Conservation (phyloP, 345 rosid genomes). For the Abelmoschus esculentus region DNA sequence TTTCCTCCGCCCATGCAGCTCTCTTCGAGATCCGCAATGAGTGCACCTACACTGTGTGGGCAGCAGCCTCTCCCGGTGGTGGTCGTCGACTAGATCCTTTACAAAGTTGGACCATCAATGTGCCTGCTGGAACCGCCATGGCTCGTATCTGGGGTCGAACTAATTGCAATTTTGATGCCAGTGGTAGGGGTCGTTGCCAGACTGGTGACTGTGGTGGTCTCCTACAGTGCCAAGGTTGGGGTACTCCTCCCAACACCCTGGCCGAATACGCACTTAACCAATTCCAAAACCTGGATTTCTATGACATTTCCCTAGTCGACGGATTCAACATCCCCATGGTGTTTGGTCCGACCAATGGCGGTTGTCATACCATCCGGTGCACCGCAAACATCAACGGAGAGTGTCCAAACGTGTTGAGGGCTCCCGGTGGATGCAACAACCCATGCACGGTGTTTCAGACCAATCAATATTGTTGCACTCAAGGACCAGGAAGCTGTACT, state of each 20-base stretch:
- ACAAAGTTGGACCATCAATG: constrained; percentile 26
- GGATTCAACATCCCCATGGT: constrained; percentile 50
- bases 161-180: constrained; percentile 26
- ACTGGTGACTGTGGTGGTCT: constrained; percentile 52
- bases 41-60: constrained; percentile 37
- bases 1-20: constrained; percentile 20
- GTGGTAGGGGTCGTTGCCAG: constrained; percentile 25
- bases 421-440: constrained; percentile 29
- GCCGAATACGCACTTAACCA: constrained; percentile 63
- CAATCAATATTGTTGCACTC: constrained; percentile 41
- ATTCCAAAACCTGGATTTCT: constrained; percentile 32
- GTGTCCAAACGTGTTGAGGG: constrained; percentile 37
- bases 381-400: constrained; percentile 46
- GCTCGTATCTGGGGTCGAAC: constrained; percentile 42
- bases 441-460: constrained; percentile 49
- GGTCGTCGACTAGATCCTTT: constrained; percentile 26
- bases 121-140: constrained; percentile 19
- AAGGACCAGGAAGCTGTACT: constrained; percentile 20
- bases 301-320: constrained; percentile 44
- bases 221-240: constrained; percentile 39
- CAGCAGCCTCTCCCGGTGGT: constrained; percentile 38
- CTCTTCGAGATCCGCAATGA: constrained; percentile 17
- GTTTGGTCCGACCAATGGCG: constrained; percentile 33
- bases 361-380: constrained; percentile 42
- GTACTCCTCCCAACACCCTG: constrained; percentile 51